Evolutionary conservation across 148 eudicot genomes (phyloP), one percentile per base, ranked within the genome.

Genomic region (Chenopodium album): DNA sequence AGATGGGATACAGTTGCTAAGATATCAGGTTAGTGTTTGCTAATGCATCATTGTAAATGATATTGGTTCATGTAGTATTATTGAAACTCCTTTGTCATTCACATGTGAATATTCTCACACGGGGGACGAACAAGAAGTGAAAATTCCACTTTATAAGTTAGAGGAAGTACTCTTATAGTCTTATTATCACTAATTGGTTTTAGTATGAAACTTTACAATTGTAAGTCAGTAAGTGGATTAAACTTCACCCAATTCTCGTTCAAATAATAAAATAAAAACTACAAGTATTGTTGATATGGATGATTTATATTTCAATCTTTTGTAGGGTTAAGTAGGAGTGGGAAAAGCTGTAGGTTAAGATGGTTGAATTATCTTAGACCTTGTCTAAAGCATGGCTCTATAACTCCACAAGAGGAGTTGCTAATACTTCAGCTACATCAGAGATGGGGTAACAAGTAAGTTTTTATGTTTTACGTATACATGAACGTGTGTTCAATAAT

Each of bases 361-460:
- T 91, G 94, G 97, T 44, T 89, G 86, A 92, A 92, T 81, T 91
- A 91, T 81, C 89, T 91, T 31, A 88, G 93, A 10, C 94, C 93
- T 7, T 86, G 85, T 73, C 82, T 91, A 23, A 93, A 93, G 86
- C 94, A 79, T 28, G 90, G 93, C 44, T 84, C 78, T 22, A 86
- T 93, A 46, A 90, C 78, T 82, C 78, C 41, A 70, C 85, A 89
- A 64, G 97, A 93, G 83, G 93, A 87, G 77, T 77, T 22, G 0
- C 66, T 87, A n/a, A 89, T 91, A 69, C 44, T 83, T 80, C 79
- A 88, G 32, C 89, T 93, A 26, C 94, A 93, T 52, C 46, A 84
- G 64, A 90, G 84, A 81, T 93, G 90, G 94, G 97, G 97, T 52
- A 93, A 89, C 88, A 92, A 86, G 94, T 92, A 82, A 79, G 81